Conservation (phyloP, 164 flowering plant genomes). For the Warburgia ugandensis region DNA sequence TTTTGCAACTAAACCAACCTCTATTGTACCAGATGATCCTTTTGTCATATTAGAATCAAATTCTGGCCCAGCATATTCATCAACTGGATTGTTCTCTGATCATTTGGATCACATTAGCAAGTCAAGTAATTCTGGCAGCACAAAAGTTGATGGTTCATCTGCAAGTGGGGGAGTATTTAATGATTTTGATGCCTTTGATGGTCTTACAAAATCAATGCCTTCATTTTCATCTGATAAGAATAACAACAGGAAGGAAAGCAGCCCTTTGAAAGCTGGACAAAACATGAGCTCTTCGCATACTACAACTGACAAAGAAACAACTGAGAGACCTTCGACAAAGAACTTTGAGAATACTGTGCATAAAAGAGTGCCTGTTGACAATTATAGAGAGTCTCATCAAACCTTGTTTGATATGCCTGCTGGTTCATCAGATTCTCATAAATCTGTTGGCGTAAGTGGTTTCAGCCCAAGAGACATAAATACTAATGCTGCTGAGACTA, state of each 20-base stretch:
- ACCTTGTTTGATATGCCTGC: constrained; percentile 46
- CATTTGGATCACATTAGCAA: constrained; percentile 47
- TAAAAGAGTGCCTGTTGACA: no score
- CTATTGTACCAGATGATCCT: constrained; percentile 48
- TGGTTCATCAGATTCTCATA: constrained; percentile 33
- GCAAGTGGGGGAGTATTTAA: constrained; percentile 35
- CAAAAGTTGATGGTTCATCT: constrained; percentile 32
- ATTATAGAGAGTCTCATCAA: constrained; percentile 37
- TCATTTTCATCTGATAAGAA: no score
- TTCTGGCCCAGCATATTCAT: constrained; percentile 26
- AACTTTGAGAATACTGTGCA: no score
- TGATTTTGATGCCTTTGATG: constrained; percentile 53
- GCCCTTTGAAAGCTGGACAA: constrained; percentile 29
- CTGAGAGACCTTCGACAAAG: constrained; percentile 28
- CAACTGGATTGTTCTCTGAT: constrained; percentile 39
- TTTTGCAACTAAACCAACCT: constrained; percentile 27
- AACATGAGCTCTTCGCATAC: constrained; percentile 17
- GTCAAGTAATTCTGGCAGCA: constrained; percentile 26
- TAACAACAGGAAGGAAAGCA: constrained; percentile 28
- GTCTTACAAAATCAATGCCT: no score
- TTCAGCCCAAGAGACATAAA: constrained; percentile 32
- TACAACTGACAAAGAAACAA: constrained; percentile 28
- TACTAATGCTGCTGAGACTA: constrained; percentile 27
- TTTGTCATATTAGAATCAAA: constrained; percentile 55
- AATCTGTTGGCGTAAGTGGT: constrained; percentile 24